Conservation (phyloP, 2,329 filamentous ascomycete species). For the Venturia aucupariae region DNA sequence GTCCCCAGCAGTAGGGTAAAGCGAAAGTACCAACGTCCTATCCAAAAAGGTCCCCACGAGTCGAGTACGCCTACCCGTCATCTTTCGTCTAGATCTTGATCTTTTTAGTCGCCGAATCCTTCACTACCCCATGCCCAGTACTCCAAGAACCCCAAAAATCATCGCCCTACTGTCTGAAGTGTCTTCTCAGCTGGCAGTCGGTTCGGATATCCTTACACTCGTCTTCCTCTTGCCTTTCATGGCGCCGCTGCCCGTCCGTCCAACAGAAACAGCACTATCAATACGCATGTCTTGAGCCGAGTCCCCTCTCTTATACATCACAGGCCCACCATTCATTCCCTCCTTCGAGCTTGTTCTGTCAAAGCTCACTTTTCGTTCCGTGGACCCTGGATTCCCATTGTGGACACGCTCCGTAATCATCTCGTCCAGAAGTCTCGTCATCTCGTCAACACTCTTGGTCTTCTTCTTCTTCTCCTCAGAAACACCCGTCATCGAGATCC, state of each 20-base stretch:
- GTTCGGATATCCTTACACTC: slow-evolving; percentile 13
- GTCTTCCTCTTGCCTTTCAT: slow-evolving; percentile 3
- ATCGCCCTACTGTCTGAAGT: background rate
- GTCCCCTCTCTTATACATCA: background rate
- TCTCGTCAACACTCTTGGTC: slow-evolving; percentile 72
- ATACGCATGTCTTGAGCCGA: background rate
- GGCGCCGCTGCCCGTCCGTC: background rate
- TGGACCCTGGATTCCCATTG: background rate
- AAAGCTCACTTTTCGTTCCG: background rate
- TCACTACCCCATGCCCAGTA: background rate
- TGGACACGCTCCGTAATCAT: slow-evolving; percentile 68
- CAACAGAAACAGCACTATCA: background rate
- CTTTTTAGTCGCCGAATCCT: background rate
- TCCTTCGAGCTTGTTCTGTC: background rate
- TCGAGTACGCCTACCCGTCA: too few species aligned
- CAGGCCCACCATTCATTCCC: background rate
- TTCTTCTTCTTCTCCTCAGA: slow-evolving; percentile 36
- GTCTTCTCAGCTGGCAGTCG: background rate
- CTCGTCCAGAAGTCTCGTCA: slow-evolving; percentile 87
- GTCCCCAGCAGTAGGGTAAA: too few species aligned
- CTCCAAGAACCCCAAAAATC: background rate
- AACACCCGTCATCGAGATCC: background rate
- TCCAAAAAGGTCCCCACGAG: background rate
- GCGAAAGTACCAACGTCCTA: background rate
- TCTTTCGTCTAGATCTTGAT: background rate